Conservation (phyloP, 2,329 filamentous ascomycete genomes). For the Apiospora arundinis region DNA sequence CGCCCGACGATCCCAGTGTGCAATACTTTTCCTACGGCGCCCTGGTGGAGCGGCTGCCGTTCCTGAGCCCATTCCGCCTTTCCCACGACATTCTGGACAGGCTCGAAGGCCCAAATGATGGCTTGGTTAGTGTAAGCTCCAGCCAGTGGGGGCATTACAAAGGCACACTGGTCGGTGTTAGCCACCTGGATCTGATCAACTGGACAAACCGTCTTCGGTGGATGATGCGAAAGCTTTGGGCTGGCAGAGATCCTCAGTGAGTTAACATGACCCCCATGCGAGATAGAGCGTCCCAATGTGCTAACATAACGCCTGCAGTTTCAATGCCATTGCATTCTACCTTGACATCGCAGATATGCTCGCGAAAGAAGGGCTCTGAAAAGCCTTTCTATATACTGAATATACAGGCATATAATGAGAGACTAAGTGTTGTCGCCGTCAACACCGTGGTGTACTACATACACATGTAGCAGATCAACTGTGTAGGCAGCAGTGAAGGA, state of each 20-base stretch:
- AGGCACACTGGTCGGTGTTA: conserved; percentile 66
- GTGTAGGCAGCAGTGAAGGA: no score
- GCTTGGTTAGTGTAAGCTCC: conserved; percentile 70
- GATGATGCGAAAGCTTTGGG: conserved; percentile 57
- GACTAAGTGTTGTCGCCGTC: no score
- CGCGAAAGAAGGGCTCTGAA: conserved; percentile 64
- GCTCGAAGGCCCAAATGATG: conserved; percentile 67
- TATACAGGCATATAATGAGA: no score
- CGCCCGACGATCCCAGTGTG: conserved; percentile 58
- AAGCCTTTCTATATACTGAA: no score
- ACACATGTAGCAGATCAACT: no score
- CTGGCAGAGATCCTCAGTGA: conserved; percentile 58
- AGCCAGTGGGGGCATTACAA: conserved; percentile 69
- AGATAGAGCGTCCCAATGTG: conserved; percentile 20
- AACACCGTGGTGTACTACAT: neutral
- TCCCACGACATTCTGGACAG: conserved; percentile 57
- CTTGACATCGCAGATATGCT: conserved; percentile 73
- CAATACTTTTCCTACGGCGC: conserved; percentile 70
- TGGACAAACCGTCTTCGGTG: conserved; percentile 68
- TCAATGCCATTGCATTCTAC: conserved; percentile 73
- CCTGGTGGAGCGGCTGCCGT: conserved; percentile 57
- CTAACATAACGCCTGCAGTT: conserved; percentile 45
- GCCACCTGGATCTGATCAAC: conserved; percentile 71
- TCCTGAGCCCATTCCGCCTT: conserved; percentile 67
- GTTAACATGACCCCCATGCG: conserved; percentile 39